Base-by-base conservation (phyloP, 306 rosid species). In the cucumber (Cucumis sativus) region DNA sequence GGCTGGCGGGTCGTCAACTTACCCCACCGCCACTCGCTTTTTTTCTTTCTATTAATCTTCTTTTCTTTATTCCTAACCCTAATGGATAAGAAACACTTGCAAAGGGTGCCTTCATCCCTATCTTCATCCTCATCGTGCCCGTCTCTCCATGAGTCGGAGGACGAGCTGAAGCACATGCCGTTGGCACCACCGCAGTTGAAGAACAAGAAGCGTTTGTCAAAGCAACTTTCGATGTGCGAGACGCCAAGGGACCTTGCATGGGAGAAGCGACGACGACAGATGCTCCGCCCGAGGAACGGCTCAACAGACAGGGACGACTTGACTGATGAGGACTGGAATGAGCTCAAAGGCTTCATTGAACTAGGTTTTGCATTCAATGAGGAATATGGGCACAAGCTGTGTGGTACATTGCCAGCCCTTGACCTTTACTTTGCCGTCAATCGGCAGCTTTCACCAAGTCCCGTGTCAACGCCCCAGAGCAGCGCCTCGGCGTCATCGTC, bases 291-390 rank as follows among this genome's bases (percentile, higher is more conserved):
- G 41, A 82, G 72, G 73, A 80, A 77, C 17, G 78, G 83, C 3
- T 47, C 80, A 52, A 76, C 80, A 0, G 83, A 82, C 7, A 64
- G 59, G 3, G 86, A 78, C 5, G 85, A 87, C 61, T 21, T 92
- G 3, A 87, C 91, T 0, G 97, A 92, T 33, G 99, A 90, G 49
- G 99, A 95, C 33, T 75, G 91, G 7, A 41, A 81, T 6, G 99
- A 95, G 84, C 97, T 95, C 0, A 95, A 88, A 79, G 99, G 97
- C 0, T 88, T 87, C 18, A 95, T 95, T 25, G 97, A 95, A 74
- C 85, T 95, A 7, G 99, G 99, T 25, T 95, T 95, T 47, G 97
- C 97, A 23, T 95, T 95, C 83, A 92, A 89, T 6, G 99, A 95
- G 54, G 99, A 92, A 77, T 90, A 90, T 12, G 97, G 96, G 3